Conservation (phyloP, 2,329 filamentous ascomycete species). For the Alternaria angustiovoidea region DNA sequence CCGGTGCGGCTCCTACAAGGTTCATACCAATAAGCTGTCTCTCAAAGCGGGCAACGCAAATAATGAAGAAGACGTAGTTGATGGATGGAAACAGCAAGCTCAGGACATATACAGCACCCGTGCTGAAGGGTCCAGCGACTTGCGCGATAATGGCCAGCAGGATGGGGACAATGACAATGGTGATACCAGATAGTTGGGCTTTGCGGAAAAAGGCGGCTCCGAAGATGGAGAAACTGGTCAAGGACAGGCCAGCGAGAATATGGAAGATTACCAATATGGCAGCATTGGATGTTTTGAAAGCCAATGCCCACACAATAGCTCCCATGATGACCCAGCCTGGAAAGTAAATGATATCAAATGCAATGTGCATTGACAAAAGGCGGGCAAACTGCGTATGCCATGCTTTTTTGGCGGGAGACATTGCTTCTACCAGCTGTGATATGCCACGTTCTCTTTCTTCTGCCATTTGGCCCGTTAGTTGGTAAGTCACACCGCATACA, state of each 20-base stretch:
- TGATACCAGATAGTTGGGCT: slow-evolving; percentile 86
- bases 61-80: slow-evolving; percentile 85
- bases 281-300: slow-evolving; percentile 55
- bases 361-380: slow-evolving; percentile 79
- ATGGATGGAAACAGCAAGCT: slow-evolving; percentile 84
- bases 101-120: slow-evolving; percentile 71
- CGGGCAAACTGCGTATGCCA: slow-evolving; percentile 82
- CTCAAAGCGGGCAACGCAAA: slow-evolving; percentile 80
- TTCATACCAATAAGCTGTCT: slow-evolving; percentile 66
- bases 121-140: slow-evolving; percentile 69
- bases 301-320: slow-evolving; percentile 70
- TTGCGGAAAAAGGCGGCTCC: slow-evolving; percentile 85
- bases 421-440: slow-evolving; percentile 86
- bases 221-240: slow-evolving; percentile 82
- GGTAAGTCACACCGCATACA: slow-evolving; percentile 83
- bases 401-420: slow-evolving; percentile 78
- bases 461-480: slow-evolving; percentile 85
- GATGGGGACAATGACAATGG: slow-evolving; percentile 74
- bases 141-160: slow-evolving; percentile 85
- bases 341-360: slow-evolving; percentile 80
- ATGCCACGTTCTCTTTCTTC: slow-evolving; percentile 87
- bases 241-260: slow-evolving; percentile 76
- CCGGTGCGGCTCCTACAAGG: slow-evolving; percentile 68
- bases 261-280: slow-evolving; percentile 67
- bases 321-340: slow-evolving; percentile 84